Conservation (phyloP, 139 green algal species). For the Coelastrella sp. region DNA sequence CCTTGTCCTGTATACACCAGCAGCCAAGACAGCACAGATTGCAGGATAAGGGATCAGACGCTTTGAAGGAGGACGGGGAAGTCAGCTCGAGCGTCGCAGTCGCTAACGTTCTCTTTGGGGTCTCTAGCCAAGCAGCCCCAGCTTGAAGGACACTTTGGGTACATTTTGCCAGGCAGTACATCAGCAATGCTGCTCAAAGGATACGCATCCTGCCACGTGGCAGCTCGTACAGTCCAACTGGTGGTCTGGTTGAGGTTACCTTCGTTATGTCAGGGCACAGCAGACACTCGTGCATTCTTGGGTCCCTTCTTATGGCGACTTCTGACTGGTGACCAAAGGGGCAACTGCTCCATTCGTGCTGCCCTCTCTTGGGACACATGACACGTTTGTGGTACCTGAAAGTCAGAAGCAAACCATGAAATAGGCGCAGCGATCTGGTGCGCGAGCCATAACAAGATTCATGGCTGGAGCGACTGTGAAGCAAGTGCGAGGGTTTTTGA, state of each 20-base stretch:
- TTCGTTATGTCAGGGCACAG: not conserved
- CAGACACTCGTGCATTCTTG: not conserved
- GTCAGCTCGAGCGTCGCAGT: too few relatives aligned
- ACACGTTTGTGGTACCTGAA: slow-evolving; percentile 19
- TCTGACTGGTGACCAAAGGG: not conserved
- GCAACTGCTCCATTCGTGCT: slow-evolving; percentile 2
- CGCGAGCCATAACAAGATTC: not conserved
- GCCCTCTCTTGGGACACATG: not conserved
- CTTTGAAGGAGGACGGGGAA: not conserved
- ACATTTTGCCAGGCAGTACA: too few relatives aligned
- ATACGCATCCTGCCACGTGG: not conserved
- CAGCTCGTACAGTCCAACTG: not conserved
- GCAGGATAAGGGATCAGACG: not conserved
- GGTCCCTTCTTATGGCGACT: not conserved
- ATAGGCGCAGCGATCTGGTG: not conserved
- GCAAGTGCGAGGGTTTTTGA: too few relatives aligned
- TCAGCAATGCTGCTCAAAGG: not conserved
- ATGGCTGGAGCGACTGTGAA: not conserved
- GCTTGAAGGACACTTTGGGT: too few relatives aligned
- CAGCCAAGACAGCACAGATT: not conserved
- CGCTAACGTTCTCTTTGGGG: too few relatives aligned
- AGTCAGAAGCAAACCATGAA: not conserved
- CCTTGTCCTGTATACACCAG: not conserved
- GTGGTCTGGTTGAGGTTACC: not conserved
- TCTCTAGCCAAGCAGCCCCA: too few relatives aligned